Evolutionary conservation across 2,329 filamentous ascomycete species (phyloP).

Genomic region (Xylogone sp.): DNA sequence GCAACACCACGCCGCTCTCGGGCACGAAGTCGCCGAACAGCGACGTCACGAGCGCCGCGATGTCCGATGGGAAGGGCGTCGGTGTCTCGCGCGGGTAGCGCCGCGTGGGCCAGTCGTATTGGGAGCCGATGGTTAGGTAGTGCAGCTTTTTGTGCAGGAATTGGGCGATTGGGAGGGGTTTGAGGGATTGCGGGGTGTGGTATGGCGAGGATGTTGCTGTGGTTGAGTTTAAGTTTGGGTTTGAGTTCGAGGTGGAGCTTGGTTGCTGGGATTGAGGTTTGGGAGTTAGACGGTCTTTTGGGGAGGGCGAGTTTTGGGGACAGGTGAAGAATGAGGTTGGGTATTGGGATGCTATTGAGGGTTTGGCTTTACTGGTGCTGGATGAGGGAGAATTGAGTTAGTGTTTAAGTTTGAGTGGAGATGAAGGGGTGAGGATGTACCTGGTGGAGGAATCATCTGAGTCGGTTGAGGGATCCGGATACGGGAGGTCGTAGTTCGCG

Average conservation of each 20-base stretch:
- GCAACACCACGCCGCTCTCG: slow-evolving; percentile 87
- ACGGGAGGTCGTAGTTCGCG: slow-evolving; percentile 70
- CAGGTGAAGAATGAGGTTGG: slow-evolving; percentile 52
- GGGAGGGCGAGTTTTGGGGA: slow-evolving; percentile 33
- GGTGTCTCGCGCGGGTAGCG: slow-evolving; percentile 65
- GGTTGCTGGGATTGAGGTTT: neutral
- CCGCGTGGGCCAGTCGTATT: slow-evolving; percentile 93
- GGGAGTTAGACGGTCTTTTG: slow-evolving; percentile 47
- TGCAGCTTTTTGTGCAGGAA: slow-evolving; percentile 78
- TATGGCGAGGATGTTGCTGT: slow-evolving; percentile 40
- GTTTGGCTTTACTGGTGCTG: neutral
- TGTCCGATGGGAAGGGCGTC: slow-evolving; percentile 71
- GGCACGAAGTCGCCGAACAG: slow-evolving; percentile 75
- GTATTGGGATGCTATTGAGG: neutral
- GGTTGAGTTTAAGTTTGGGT: slow-evolving; percentile 5
- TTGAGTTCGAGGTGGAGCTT: slow-evolving; percentile 51
- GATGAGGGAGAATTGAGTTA: neutral
- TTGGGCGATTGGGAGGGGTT: slow-evolving; percentile 64
- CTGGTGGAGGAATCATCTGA: slow-evolving; percentile 10
- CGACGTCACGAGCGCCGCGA: slow-evolving; percentile 61
- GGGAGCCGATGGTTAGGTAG: slow-evolving; percentile 90
- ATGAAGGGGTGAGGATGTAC: neutral
- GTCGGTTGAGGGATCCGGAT: slow-evolving; percentile 31
- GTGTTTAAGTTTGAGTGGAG: neutral
- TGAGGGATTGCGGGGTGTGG: slow-evolving; percentile 50